Base-by-base conservation (phyloP, 352 stramenopile genomes). In the Phytophthora cryptogea region DNA sequence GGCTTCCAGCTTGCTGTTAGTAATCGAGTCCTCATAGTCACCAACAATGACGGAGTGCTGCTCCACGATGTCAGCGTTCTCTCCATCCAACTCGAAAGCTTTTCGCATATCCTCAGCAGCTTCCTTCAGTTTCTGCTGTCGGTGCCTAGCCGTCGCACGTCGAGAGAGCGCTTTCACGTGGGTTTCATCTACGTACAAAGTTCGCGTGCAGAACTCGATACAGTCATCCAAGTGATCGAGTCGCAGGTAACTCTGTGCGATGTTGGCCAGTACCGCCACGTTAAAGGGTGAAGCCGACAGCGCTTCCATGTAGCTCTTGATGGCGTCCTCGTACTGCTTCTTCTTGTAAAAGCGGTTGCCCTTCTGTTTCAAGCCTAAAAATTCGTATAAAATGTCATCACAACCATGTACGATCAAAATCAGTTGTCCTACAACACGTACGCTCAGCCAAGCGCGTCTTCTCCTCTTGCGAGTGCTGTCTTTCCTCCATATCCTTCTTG, bases 91-190 rank as follows among this genome's bases (percentile, higher is more conserved):
- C 2, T 16, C 28, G 23, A 88, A 42, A 2, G 80, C 84, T 17
- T 69, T 74, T 26, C 67, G 57, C 72, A 91, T 87, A 26, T 90
- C 78, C 8, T 67, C 51, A 0, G 78, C 80, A 5, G 84, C 81
- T 44, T 82, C 54, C 7, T 77, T 59, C 26, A 76, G 65, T 36
- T 74, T 80, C 28, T 80, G 50, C 55, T 89, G 78, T 10, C 57
- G 45, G 41, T 93, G 72, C 64, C 68, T 76, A 20, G 72, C 81
- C 0, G 74, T 71, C 0, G 81, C 80, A 5, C 83, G 80, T 53
- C 84, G 72, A 23, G 82, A 90, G 3, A 92, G 68, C 26, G 82
- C 82, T 43, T 94, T 94, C 9, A 94, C 69, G 39, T 91, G 72
- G 8, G 59, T 59, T 0, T 71, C 72, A 1, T 83, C 59, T 11